Evolutionary conservation across 805 yeast species (phyloP), one percentile per base, ranked within the genome.

Genomic region (Schwanniomyces yamadae): DNA sequence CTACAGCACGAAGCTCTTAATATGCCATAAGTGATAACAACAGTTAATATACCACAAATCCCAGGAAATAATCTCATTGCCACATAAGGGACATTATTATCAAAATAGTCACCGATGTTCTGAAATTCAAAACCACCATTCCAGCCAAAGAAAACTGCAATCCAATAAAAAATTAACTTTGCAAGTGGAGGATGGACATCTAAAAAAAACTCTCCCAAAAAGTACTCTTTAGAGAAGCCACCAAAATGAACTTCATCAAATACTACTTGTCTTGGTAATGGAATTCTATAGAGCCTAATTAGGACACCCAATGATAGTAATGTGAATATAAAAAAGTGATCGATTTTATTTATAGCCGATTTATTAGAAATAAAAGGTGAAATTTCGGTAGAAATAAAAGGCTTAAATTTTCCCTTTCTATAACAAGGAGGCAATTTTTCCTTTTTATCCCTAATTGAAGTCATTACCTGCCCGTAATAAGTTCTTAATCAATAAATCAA

Each of bases 141-240:
- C 61, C 73, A 79, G 4, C 82, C 80, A 23, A 67, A 68, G 12
- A 76, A 24, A 41, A 63, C 57, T 2, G 80, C 81, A 6, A 80
- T 62, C 36, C 73, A 66, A 20, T 77, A 78, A 48, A 71, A 80
- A 9, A 80, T 55, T 57, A 84, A 59, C 46, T 81, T 79, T 24
- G 75, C 80, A 34, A 84, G 61, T 4, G 91, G 90, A 8, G 91
- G 90, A 44, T 82, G 83, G 18, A 81, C 81, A 49, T 82, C 89
- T 48, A 82, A 65, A 57, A 80, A 82, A 54, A 77, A 82, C 26
- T 72, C 66, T 16, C 86, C 85, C 34, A 64, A 64, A 44, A 69
- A 69, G 56, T 79, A 78, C 23, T 68, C 61, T 28, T 55, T 48
- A 6, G 68, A 63, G 44, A 55, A 66, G 1, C 60, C 58, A 5